Evolutionary conservation across 768 basidiomycete genomes (phyloP), one percentile per base, ranked within the genome.

Genomic region (Suillus spraguei): DNA sequence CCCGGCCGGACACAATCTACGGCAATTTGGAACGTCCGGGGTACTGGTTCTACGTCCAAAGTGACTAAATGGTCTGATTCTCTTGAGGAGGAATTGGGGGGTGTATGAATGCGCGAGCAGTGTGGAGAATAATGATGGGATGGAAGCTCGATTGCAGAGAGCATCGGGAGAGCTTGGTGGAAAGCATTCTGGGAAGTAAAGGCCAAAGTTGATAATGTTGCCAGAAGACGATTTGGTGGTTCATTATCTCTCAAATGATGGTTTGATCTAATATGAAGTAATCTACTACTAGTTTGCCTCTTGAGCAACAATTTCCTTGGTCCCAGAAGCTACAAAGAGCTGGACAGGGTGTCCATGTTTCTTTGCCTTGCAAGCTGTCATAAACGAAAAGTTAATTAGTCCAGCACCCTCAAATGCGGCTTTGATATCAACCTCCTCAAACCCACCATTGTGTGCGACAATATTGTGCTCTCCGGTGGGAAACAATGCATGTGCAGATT

Each of bases 111-210:
- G 76, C 62, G 74, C 70, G 47, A 62, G 62, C 36, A 69, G 68
- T 13, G 63, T 76, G 38, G 80, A 79, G 47, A 75, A 73, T 32
- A 53, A 33, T 33, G 20, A 20, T 28, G n/a, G n/a, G 74, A 78
- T 47, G 75, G 74, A 55, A 65, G 44, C 5, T 38, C 70, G 71
- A 77, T 78, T 71, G 75, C 77, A 39, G 72, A 78, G 56, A 61
- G 47, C 14, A 80, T 90, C 47, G 92, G 87, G 2, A 80, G 80
- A 70, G 85, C 85, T 46, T 96, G 94, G 95, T 96, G 94, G 94
- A 80, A 76, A 59, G 85, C n/a, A n/a, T n/a, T n/a, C n/a, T n/a
- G n/a, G n/a, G n/a, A n/a, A n/a, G n/a, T n/a, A n/a, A n/a, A n/a
- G n/a, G n/a, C n/a, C n/a, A n/a, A n/a, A n/a, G n/a, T n/a, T n/a